Percentiles rank a stretch among this genome's conserved stretches.
Conservation (phyloP, 257 asterid species). For the Jasminum sambac region DNA sequence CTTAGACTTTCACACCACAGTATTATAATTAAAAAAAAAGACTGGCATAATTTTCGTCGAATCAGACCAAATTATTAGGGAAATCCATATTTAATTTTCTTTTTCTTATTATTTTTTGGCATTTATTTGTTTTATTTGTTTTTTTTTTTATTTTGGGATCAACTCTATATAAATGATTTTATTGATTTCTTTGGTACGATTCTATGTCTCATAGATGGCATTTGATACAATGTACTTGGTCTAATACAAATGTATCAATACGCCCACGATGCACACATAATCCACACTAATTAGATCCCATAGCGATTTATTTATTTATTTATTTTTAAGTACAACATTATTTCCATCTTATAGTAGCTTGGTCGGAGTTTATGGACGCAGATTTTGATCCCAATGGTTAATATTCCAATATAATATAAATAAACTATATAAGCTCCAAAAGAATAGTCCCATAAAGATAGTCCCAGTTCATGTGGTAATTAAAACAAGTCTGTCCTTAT, state of each 20-base stretch:
- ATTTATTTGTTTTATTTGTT: not conserved
- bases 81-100: no score
- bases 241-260: conserved; percentile 11
- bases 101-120: no score
- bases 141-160: not conserved
- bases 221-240: conserved; percentile 30
- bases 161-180: not conserved
- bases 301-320: not conserved
- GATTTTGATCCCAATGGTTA: conserved; percentile 33
- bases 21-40: no score
- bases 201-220: conserved; percentile 7
- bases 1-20: no score
- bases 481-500: no score
- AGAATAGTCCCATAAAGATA: no score
- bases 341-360: conserved; percentile 29
- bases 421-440: no score
- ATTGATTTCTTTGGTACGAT: conserved; percentile 6
- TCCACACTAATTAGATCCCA: conserved; percentile 10
- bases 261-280: conserved; percentile 28
- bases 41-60: no score
- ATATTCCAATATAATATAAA: conserved; percentile 2
- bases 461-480: no score
- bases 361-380: conserved; percentile 38
- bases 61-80: no score
- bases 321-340: conserved; percentile 29